Evolutionary conservation across 805 yeast species (phyloP).

Genomic region (Kluyveromyces lactis): DNA sequence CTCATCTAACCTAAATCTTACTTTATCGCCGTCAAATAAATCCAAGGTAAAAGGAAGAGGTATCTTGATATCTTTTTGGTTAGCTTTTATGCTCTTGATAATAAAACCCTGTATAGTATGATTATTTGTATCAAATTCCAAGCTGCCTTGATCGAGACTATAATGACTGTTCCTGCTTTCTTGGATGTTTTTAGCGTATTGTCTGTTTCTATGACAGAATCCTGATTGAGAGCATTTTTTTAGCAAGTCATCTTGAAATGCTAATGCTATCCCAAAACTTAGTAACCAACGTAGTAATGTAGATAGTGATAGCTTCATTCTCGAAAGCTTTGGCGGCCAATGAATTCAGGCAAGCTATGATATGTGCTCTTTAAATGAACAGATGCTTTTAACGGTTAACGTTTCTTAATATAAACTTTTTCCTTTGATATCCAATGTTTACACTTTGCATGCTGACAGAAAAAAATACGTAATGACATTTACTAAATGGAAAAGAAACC

Average conservation of each 20-base stretch:
- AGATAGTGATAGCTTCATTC: background rate
- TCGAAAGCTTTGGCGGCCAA: too few relatives aligned
- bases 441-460: too few relatives aligned
- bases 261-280: slow-evolving; percentile 12
- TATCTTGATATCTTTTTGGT: slow-evolving; percentile 30
- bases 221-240: slow-evolving; percentile 75
- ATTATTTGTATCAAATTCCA: slow-evolving; percentile 22
- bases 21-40: slow-evolving; percentile 45
- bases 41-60: slow-evolving; percentile 50
- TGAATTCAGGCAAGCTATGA: too few relatives aligned
- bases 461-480: too few relatives aligned
- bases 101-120: slow-evolving; percentile 39
- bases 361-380: too few relatives aligned
- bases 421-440: too few relatives aligned
- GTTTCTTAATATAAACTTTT: too few relatives aligned
- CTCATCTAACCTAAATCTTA: slow-evolving; percentile 66
- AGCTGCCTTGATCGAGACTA: slow-evolving; percentile 31
- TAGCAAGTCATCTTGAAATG: slow-evolving; percentile 60
- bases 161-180: slow-evolving; percentile 32
- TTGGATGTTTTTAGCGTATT: slow-evolving; percentile 42
- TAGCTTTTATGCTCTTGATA: slow-evolving; percentile 32
- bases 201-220: slow-evolving; percentile 74
- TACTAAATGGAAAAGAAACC: too few relatives aligned
- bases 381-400: too few relatives aligned
- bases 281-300: background rate